Conservation (phyloP, 2,329 filamentous ascomycete genomes). For the Fusarium sp. region DNA sequence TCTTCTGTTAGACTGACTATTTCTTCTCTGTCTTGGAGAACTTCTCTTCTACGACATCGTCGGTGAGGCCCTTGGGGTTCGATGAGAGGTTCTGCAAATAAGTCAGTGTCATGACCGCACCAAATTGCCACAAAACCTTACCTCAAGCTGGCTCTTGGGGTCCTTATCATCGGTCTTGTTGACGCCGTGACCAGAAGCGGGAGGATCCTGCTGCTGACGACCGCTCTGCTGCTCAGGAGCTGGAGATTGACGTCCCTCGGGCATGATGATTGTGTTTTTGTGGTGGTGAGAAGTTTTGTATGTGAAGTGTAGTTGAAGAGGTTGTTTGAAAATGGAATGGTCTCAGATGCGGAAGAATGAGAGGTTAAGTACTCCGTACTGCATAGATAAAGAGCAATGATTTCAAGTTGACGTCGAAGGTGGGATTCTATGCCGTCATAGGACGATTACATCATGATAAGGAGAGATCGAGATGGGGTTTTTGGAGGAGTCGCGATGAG, state of each 20-base stretch:
- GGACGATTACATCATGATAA: conserved; percentile 46
- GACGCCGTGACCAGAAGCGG: conserved; percentile 70
- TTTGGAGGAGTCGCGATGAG: neutral
- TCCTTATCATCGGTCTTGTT: conserved; percentile 64
- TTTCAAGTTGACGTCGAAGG: conserved; percentile 45
- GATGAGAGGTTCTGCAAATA: conserved; percentile 64
- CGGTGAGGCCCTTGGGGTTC: conserved; percentile 76
- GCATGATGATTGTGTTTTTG: conserved; percentile 67
- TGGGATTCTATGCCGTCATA: conserved; percentile 47
- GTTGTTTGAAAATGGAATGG: conserved; percentile 11
- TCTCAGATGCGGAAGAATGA: neutral
- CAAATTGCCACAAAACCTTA: conserved; percentile 46
- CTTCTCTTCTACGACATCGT: conserved; percentile 71
- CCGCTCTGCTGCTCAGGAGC: conserved; percentile 76
- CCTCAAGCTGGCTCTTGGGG: conserved; percentile 65
- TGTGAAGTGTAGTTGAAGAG: neutral
- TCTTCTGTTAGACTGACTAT: conserved; percentile 5
- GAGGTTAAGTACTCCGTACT: conserved; percentile 33
- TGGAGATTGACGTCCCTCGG: conserved; percentile 83
- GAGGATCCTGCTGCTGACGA: conserved; percentile 71
- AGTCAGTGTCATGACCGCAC: conserved; percentile 1
- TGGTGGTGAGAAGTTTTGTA: conserved; percentile 1
- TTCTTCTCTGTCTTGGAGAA: conserved; percentile 64
- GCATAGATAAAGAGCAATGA: conserved; percentile 29
- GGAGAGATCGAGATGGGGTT: conserved; percentile 38